Percentiles rank a stretch among this genome's conserved stretches.
These are phyloP conservation scores for Metrosideros polymorpha DNA, from an alignment of 441 rosid species.

Conservation along the genomic window DNA sequence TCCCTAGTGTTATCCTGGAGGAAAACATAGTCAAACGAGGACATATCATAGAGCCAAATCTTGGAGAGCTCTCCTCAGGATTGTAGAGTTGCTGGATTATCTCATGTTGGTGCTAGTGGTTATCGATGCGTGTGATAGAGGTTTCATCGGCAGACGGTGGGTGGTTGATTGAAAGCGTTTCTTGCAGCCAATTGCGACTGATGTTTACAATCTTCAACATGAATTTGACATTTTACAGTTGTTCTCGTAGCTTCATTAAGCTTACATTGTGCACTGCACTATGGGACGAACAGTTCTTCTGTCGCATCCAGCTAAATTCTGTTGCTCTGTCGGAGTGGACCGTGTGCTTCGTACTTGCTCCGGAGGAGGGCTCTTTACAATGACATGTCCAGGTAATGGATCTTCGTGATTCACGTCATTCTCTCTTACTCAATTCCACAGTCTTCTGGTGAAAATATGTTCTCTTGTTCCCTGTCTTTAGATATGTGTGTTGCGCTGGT, in stretches of 20 bases:
- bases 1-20: neutral
- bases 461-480: constrained; percentile 9
- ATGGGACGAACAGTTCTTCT: neutral
- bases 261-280: neutral
- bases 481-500: constrained; percentile 95
- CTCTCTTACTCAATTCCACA: neutral
- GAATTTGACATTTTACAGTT: neutral
- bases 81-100: neutral
- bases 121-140: neutral
- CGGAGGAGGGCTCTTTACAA: constrained; percentile 83
- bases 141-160: neutral
- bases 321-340: constrained; percentile 35
- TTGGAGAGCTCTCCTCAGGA: neutral
- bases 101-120: neutral
- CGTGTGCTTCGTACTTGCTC: constrained; percentile 83
- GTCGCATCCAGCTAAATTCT: neutral
- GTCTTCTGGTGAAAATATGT: neutral
- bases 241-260: neutral
- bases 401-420: neutral
- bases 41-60: neutral
- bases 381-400: constrained; percentile 80
- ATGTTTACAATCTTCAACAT: neutral
- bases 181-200: neutral
- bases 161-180: neutral
- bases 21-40: neutral